Percentiles rank a stretch among this genome's conserved stretches.
Evolutionary conservation across 345 rosid species (phyloP).

Genomic region (Euphorbia lathyris): DNA sequence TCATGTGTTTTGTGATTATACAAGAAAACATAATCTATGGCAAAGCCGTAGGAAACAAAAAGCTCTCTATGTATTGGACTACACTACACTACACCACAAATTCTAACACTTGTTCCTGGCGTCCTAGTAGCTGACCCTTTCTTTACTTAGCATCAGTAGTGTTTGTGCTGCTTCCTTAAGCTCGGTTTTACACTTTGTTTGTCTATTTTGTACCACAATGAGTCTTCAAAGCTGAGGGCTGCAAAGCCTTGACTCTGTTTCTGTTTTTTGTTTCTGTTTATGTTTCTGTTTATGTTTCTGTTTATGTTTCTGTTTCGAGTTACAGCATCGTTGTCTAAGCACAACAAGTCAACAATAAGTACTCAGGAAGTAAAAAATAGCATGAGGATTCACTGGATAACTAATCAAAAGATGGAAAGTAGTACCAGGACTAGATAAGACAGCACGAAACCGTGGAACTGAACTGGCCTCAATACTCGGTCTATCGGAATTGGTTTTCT

Average conservation of each 20-base stretch:
- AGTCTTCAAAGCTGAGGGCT: constrained; percentile 28
- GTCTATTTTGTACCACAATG: constrained; percentile 23
- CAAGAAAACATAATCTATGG: not conserved
- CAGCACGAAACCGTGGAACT: constrained; percentile 63
- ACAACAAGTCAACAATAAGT: not conserved
- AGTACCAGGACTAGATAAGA: constrained; percentile 70
- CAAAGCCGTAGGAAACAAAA: not conserved
- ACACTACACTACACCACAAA: not conserved
- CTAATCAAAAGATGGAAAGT: not conserved
- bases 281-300: too few species aligned
- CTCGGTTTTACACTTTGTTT: constrained; percentile 24
- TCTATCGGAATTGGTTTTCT: constrained; percentile 25
- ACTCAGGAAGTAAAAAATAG: not conserved
- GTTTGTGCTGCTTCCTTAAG: constrained; percentile 26
- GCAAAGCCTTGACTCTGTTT: constrained; percentile 28
- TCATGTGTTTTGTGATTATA: not conserved
- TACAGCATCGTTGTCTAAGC: constrained; percentile 49
- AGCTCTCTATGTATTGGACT: not conserved
- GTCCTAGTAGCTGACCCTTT: constrained; percentile 20
- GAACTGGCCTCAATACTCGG: constrained; percentile 42
- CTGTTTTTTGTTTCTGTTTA: too few species aligned
- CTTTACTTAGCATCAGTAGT: constrained; percentile 17
- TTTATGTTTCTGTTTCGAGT: constrained; percentile 50
- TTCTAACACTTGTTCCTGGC: constrained; percentile 20
- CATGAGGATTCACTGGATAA: not conserved